Conservation (phyloP, 2,329 filamentous ascomycete species). For the Colletotrichum sojae region DNA sequence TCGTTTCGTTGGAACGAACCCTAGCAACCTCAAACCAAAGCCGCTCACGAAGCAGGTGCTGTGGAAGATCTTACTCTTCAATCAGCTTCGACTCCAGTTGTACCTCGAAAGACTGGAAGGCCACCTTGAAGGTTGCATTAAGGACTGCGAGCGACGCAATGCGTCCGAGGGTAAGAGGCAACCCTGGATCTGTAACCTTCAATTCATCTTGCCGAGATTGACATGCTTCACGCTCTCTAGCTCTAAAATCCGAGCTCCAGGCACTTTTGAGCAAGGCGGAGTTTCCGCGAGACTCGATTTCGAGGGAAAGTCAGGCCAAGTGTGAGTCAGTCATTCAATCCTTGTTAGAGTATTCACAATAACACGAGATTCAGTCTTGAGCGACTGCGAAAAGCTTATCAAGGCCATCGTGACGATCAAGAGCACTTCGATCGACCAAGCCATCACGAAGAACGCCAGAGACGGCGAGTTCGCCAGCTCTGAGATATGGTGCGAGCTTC, state of each 20-base stretch:
- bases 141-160: constrained; percentile 1
- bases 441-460: constrained; percentile 6
- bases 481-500: constrained; percentile 48
- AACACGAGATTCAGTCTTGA: background rate
- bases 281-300: background rate
- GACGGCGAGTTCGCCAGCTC: constrained; percentile 37
- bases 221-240: background rate
- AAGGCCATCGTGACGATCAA: background rate
- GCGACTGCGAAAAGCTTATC: constrained; percentile 19
- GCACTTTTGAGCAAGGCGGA: background rate
- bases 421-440: constrained; percentile 15
- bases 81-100: constrained; percentile 3
- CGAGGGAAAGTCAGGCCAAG: background rate
- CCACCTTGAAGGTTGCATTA: background rate
- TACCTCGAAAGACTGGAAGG: constrained; percentile 1
- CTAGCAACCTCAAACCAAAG: background rate
- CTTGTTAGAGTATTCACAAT: too few relatives aligned
- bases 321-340: background rate
- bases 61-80: constrained; percentile 24
- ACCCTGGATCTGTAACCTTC: too few relatives aligned
- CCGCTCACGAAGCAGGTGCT: constrained; percentile 10
- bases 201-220: background rate
- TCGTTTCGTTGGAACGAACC: background rate
- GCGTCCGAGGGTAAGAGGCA: background rate
- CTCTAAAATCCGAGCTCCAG: background rate